Evolutionary conservation across 129 eudicot genomes (phyloP).

Genomic region (Daucus carota): DH1_v3.0 NC_030382.2:50470001-50470500

Average conservation of each 20-base stretch:
- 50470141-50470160: conserved; percentile 78
- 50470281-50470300: conserved; percentile 35
- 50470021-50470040: conserved; percentile 86
- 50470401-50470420: conserved; percentile 4
- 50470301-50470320: conserved; percentile 41
- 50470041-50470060: conserved; percentile 68
- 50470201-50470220: conserved; percentile 25
- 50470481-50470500: neutral
- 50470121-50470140: conserved; percentile 65
- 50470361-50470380: conserved; percentile 18
- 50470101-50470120: conserved; percentile 76
- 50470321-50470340: conserved; percentile 23
- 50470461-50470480: neutral
- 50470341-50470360: conserved; percentile 32
- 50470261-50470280: neutral
- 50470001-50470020: conserved; percentile 60
- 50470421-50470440: too few species aligned
- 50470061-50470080: conserved; percentile 78
- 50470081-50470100: conserved; percentile 86
- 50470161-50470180: conserved; percentile 64
- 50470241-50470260: conserved; percentile 2
- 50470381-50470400: conserved; percentile 6
- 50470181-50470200: conserved; percentile 19
- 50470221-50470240: neutral
- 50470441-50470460: too few species aligned